Percentiles rank a stretch among this genome's conserved stretches.
Evolutionary conservation across 2,329 filamentous ascomycete species (phyloP).

Genomic region (Kalmusia sp.): DNA sequence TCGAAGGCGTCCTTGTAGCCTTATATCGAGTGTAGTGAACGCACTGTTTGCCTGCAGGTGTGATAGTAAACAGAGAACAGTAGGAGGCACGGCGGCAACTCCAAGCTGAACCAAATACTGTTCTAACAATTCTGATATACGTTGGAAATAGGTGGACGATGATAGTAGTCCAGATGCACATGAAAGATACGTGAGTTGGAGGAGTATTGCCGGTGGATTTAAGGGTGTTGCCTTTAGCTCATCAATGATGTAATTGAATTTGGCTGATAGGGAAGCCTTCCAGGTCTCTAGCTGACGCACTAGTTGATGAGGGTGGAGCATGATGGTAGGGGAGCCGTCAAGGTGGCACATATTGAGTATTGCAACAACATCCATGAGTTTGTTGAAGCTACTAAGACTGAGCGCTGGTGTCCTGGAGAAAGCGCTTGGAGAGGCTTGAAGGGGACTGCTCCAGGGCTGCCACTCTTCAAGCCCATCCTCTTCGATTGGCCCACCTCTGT

Average conservation of each 20-base stretch:
- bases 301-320: constrained; percentile 39
- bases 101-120: constrained; percentile 31
- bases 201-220: constrained; percentile 35
- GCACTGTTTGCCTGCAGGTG: constrained; percentile 23
- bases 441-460: constrained; percentile 71
- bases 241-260: constrained; percentile 27
- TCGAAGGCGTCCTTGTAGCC: constrained; percentile 24
- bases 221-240: constrained; percentile 18
- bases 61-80: constrained; percentile 33
- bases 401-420: constrained; percentile 43
- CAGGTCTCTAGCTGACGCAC: constrained; percentile 47
- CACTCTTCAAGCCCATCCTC: constrained; percentile 77
- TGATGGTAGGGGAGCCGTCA: constrained; percentile 20
- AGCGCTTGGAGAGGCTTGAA: constrained; percentile 39
- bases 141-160: constrained; percentile 24
- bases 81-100: constrained; percentile 33
- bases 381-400: constrained; percentile 61
- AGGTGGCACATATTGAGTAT: constrained; percentile 24
- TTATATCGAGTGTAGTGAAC: constrained; percentile 21
- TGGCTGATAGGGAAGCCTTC: constrained; percentile 38
- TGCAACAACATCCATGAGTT: constrained; percentile 47
- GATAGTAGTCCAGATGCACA: constrained; percentile 28
- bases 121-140: constrained; percentile 33
- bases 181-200: constrained; percentile 37
- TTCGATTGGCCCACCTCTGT: constrained; percentile 58